These are phyloP conservation scores for Rhododendron mucronatum DNA, from an alignment of 148 eudicot genomes.

Conservation along the genomic window DNA sequence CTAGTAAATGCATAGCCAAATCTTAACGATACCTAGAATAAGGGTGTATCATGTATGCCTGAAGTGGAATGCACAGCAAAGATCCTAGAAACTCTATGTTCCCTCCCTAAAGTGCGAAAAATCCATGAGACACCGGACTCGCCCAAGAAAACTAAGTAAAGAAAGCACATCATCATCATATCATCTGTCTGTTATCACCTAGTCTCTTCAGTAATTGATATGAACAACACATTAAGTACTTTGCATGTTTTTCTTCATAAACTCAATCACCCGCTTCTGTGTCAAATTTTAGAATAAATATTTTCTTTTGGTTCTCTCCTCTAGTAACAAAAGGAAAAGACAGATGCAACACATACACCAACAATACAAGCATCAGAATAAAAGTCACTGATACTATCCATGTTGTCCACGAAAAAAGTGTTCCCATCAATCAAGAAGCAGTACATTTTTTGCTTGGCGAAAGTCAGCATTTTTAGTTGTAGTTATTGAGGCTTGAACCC, in stretches of 20 bases:
- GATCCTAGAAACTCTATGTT: neutral
- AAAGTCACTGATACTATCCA: neutral
- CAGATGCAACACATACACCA: neutral
- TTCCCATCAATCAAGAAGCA: neutral
- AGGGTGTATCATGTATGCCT: neutral
- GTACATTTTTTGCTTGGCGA: neutral
- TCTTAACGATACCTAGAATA: neutral
- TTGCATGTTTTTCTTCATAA: neutral
- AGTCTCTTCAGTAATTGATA: neutral
- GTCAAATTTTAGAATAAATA: neutral
- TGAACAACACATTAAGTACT: neutral
- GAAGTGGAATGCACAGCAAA: neutral
- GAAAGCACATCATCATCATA: neutral
- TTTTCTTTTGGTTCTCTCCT: neutral
- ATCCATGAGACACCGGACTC: neutral
- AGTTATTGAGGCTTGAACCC: neutral
- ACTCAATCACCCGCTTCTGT: neutral
- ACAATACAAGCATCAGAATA: neutral
- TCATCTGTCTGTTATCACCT: neutral
- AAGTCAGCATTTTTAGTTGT: neutral
- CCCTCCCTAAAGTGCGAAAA: neutral
- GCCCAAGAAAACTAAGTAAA: neutral
- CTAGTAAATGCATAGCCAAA: neutral
- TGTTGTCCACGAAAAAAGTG: neutral
- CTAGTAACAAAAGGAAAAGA: neutral